Conservation (phyloP, 805 yeast genomes). For the Nakazawaea wickerhamii region DNA sequence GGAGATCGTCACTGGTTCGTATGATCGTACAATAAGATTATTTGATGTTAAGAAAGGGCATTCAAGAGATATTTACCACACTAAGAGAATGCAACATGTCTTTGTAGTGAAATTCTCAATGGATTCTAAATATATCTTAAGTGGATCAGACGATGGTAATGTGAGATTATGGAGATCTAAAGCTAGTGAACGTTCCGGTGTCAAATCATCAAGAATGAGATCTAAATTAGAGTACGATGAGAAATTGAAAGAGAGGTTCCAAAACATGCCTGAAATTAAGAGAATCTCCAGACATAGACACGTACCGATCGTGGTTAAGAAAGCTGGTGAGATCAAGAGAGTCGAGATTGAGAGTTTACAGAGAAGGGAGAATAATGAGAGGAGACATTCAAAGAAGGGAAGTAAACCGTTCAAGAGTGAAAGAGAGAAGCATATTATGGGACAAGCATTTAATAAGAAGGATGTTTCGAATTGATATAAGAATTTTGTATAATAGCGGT, state of each 20-base stretch:
- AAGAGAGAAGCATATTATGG: slow-evolving; percentile 82
- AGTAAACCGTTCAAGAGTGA: slow-evolving; percentile 58
- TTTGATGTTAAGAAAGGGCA: slow-evolving; percentile 78
- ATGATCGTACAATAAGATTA: slow-evolving; percentile 87
- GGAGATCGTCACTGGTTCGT: slow-evolving; percentile 91
- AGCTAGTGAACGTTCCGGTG: slow-evolving; percentile 79
- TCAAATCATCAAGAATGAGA: slow-evolving; percentile 76
- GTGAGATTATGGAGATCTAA: slow-evolving; percentile 88
- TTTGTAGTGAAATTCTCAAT: slow-evolving; percentile 79
- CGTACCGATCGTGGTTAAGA: slow-evolving; percentile 80
- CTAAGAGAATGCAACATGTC: slow-evolving; percentile 96
- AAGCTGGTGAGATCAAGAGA: slow-evolving; percentile 81
- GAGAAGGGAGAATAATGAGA: slow-evolving; percentile 76
- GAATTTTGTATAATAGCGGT: slow-evolving; percentile 5
- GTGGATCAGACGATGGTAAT: slow-evolving; percentile 96
- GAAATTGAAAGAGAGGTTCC: slow-evolving; percentile 86
- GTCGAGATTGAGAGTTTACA: slow-evolving; percentile 68
- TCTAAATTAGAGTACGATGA: slow-evolving; percentile 84
- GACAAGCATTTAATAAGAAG: slow-evolving; percentile 58
- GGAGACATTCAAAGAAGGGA: slow-evolving; percentile 69
- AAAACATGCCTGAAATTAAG: slow-evolving; percentile 93
- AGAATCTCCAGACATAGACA: slow-evolving; percentile 91
- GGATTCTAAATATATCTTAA: slow-evolving; percentile 81
- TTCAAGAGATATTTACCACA: slow-evolving; percentile 91
- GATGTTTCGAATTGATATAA: too few species aligned